Conservation (phyloP, 1,139 yeast genomes). For the Yamadazyma epiphylla region DNA sequence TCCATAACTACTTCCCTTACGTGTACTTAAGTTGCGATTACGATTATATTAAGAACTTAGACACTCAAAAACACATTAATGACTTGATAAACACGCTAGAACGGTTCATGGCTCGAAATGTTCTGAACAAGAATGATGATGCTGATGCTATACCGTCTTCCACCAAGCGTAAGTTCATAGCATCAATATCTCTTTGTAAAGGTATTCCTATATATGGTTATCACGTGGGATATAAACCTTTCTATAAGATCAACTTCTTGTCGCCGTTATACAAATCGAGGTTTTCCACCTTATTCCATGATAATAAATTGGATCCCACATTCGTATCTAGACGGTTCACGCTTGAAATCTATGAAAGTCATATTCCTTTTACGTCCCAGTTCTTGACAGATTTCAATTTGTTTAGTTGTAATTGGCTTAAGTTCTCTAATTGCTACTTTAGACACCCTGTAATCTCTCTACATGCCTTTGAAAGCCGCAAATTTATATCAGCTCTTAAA, state of each 20-base stretch:
- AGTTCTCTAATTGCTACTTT: slow-evolving; percentile 30
- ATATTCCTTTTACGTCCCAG: slow-evolving; percentile 72
- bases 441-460: slow-evolving; percentile 33
- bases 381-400: slow-evolving; percentile 80
- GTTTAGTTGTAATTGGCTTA: slow-evolving; percentile 80
- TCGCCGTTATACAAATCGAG: slow-evolving; percentile 61
- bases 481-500: slow-evolving; percentile 3
- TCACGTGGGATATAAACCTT: slow-evolving; percentile 58
- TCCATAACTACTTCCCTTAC: slow-evolving; percentile 86
- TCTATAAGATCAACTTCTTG: slow-evolving; percentile 64
- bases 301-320: slow-evolving; percentile 33
- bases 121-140: slow-evolving; percentile 7
- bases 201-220: slow-evolving; percentile 86
- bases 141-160: slow-evolving; percentile 2
- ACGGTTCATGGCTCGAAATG: slow-evolving; percentile 10
- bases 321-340: slow-evolving; percentile 7
- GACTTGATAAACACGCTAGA: slow-evolving; percentile 18
- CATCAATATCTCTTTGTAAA: slow-evolving; percentile 64
- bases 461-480: background rate
- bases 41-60: slow-evolving; percentile 6
- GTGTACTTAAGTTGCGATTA: slow-evolving; percentile 54
- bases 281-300: slow-evolving; percentile 57
- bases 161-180: slow-evolving; percentile 30
- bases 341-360: slow-evolving; percentile 58
- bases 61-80: slow-evolving; percentile 9